phyloP scores from a whole-genome alignment of 331 rosid species.

The Quercus phellos region DNA sequence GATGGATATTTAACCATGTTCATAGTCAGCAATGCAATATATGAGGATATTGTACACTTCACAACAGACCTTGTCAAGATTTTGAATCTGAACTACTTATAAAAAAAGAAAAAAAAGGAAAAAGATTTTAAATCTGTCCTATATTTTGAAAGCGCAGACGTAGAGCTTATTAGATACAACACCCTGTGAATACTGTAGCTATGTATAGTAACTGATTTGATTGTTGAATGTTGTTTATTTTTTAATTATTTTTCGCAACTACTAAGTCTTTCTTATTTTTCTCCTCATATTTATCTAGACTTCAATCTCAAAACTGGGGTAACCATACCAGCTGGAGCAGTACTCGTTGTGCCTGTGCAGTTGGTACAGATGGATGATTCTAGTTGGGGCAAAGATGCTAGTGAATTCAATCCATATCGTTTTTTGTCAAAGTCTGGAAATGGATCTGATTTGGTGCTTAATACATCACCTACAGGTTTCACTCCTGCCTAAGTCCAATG shows the following conservation, averaged over 20 bases:
- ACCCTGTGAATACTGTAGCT: not conserved
- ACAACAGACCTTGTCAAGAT: not conserved
- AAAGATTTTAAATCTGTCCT: not conserved
- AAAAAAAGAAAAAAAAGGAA: not conserved
- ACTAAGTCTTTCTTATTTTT: constrained; percentile 17
- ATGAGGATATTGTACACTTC: not conserved
- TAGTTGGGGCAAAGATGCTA: constrained; percentile 68
- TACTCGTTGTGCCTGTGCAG: constrained; percentile 64
- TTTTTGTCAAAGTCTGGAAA: constrained; percentile 42
- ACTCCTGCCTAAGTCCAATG: not conserved
- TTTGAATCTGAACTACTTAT: not conserved
- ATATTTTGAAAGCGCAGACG: not conserved
- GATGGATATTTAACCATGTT: not conserved
- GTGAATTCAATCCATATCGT: constrained; percentile 66
- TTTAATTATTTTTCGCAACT: not conserved
- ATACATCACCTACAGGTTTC: constrained; percentile 28
- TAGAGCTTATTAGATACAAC: not conserved
- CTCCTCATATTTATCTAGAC: constrained; percentile 33
- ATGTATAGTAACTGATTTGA: not conserved
- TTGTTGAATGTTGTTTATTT: constrained; percentile 9
- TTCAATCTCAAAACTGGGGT: constrained; percentile 49
- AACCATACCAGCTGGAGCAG: constrained; percentile 68
- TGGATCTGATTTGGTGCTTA: constrained; percentile 31
- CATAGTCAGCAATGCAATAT: not conserved
- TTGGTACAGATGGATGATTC: constrained; percentile 62